Evolutionary conservation across 192 early-diverging fungal species (phyloP), one percentile per base, ranked within the genome.

Genomic region (Glomus cerebriforme): DNA sequence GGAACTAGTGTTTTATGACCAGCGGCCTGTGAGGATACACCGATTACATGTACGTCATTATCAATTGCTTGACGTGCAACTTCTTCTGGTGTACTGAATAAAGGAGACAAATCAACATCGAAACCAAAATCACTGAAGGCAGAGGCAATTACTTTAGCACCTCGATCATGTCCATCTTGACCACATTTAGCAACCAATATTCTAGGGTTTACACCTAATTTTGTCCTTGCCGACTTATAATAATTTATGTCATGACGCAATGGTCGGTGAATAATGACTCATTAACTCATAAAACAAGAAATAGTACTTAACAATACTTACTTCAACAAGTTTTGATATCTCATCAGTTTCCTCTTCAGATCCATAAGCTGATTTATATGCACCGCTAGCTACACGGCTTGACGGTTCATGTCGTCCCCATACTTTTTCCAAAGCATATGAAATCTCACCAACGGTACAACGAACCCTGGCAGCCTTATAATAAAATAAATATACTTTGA

Each of bases 151-250:
- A 96, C 95, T 87, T 96, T 96, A 67, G 95, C 95, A n/a, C 95
- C 95, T 73, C 95, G 91, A 80, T 96, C 95, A 75, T 96, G 95
- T 31, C 95, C 95, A 82, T 96, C 95, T 85, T 96, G 95, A 66
- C 95, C 95, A 93, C 95, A 95, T 86, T 96, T 96, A 69, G 93
- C 95, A 6, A 96, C 94, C 26, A 96, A 84, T 77, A 96, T 87
- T 85, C 95, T 93, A 24, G 95, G 95, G n/a, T 94, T 92, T 49
- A 94, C 90, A 82, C 95, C 95, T 71, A 78, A 59, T 54, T 68
- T 78, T 37, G 8, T 7, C 27, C 65, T 22, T 26, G 77, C 69
- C 54, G 35, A 3, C 77, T 78, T 32, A 32, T 62, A n/a, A n/a
- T n/a, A n/a, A n/a, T n/a, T n/a, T n/a, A n/a, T n/a, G n/a, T n/a